These are phyloP conservation scores for Pseudogymnoascus pannorum DNA, from an alignment of 2,329 filamentous ascomycete species.

Conservation along the genomic window DNA sequence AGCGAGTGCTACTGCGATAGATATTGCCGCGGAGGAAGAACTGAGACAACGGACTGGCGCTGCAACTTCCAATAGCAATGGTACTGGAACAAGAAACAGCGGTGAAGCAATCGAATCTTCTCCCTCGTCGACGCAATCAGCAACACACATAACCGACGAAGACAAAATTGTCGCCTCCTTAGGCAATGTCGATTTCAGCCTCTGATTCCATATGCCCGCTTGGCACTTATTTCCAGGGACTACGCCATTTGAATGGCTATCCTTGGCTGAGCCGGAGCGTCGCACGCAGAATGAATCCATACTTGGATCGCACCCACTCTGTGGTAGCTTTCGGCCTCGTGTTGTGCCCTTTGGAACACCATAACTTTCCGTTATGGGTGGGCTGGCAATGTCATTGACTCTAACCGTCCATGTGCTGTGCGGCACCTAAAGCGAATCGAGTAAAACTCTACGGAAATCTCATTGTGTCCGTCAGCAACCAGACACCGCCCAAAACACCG, in stretches of 20 bases:
- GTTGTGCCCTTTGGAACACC: neutral
- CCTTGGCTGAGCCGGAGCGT: neutral
- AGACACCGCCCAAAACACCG: neutral
- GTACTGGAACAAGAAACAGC: constrained; percentile 19
- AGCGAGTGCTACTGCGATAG: constrained; percentile 24
- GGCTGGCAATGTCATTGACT: neutral
- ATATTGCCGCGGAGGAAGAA: constrained; percentile 19
- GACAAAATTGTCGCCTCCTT: constrained; percentile 49
- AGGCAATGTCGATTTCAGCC: constrained; percentile 56
- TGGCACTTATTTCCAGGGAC: neutral
- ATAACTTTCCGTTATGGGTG: neutral
- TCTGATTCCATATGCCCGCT: constrained; percentile 34
- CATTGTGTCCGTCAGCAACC: neutral
- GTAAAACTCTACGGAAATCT: neutral
- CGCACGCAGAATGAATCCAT: neutral
- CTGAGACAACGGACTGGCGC: constrained; percentile 22
- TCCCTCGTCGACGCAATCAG: constrained; percentile 30
- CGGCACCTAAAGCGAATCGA: neutral
- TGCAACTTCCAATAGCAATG: constrained; percentile 17
- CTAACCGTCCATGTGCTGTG: neutral
- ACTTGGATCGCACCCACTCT: neutral
- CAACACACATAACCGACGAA: constrained; percentile 33
- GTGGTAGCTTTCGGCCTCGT: neutral
- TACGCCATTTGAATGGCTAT: neutral
- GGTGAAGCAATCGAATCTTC: constrained; percentile 23